These are phyloP conservation scores for Trifolium pratense DNA, from an alignment of 306 rosid species.

Conservation along the genomic window DNA sequence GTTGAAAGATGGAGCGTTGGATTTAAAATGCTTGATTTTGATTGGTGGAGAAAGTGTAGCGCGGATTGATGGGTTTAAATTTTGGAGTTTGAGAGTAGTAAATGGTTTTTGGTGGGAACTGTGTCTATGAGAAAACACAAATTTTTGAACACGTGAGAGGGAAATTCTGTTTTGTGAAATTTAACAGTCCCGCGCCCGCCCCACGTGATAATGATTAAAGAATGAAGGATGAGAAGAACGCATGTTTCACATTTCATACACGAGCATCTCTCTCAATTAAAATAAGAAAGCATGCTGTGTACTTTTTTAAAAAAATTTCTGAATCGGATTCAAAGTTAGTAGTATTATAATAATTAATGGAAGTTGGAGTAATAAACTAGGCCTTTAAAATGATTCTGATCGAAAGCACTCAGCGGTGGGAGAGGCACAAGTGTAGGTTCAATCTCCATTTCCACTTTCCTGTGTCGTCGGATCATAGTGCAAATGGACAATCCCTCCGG, in stretches of 20 bases:
- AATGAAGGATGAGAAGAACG: too few relatives aligned
- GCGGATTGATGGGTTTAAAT: neutral
- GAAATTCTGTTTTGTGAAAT: neutral
- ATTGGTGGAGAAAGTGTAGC: constrained; percentile 37
- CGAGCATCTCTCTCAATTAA: too few relatives aligned
- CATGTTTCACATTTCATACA: too few relatives aligned
- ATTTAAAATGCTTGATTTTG: constrained; percentile 14
- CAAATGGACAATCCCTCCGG: constrained; percentile 59
- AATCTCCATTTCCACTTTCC: constrained; percentile 17
- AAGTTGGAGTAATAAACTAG: too few relatives aligned
- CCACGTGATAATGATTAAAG: too few relatives aligned
- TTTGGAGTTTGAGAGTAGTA: neutral
- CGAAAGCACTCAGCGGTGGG: neutral
- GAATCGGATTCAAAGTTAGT: too few relatives aligned
- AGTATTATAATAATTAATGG: too few relatives aligned
- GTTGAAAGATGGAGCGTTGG: constrained; percentile 24
- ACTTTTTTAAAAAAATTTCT: too few relatives aligned
- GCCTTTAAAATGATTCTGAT: neutral
- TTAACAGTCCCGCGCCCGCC: neutral
- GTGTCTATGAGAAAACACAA: constrained; percentile 10
- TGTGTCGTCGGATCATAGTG: neutral
- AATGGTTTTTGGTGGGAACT: neutral
- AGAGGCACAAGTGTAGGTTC: neutral
- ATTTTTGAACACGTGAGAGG: neutral
- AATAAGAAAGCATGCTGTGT: too few relatives aligned